These are phyloP conservation scores for Entoloma clypeatum DNA, from an alignment of 1,284 basidiomycete genomes.

Conservation along the genomic window DNA sequence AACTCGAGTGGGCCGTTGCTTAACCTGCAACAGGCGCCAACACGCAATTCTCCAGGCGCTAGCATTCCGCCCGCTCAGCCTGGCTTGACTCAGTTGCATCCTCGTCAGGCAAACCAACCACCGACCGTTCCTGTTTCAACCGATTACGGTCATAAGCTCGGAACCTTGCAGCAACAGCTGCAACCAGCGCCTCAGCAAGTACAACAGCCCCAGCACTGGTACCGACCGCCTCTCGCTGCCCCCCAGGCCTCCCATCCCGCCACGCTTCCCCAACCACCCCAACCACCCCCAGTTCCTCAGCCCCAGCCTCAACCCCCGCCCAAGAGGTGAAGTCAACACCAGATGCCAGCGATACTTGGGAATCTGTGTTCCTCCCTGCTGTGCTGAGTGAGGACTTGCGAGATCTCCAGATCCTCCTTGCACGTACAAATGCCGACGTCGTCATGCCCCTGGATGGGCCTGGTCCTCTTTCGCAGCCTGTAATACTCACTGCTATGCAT, in stretches of 20 bases:
- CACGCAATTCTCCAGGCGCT: slow-evolving; percentile 43
- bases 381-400: slow-evolving; percentile 68
- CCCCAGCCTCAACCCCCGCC: slow-evolving; percentile 26
- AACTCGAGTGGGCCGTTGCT: slow-evolving; percentile 44
- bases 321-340: slow-evolving; percentile 52
- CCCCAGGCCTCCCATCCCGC: slow-evolving; percentile 74
- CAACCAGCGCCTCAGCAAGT: slow-evolving; percentile 37
- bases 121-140: slow-evolving; percentile 36
- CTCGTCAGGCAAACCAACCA: slow-evolving; percentile 42
- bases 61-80: slow-evolving; percentile 31
- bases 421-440: slow-evolving; percentile 69
- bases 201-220: slow-evolving; percentile 54
- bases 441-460: slow-evolving; percentile 71
- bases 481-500: slow-evolving; percentile 75
- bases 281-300: slow-evolving; percentile 26
- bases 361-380: slow-evolving; percentile 52
- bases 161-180: slow-evolving; percentile 29
- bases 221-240: slow-evolving; percentile 56
- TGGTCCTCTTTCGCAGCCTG: slow-evolving; percentile 72
- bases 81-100: slow-evolving; percentile 32
- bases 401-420: slow-evolving; percentile 69
- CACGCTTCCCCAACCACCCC: slow-evolving; percentile 58
- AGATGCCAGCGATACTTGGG: slow-evolving; percentile 73
- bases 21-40: slow-evolving; percentile 42
- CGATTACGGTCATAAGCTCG: slow-evolving; percentile 31